Evolutionary conservation across 2,329 filamentous ascomycete genomes (phyloP), one percentile per base, ranked within the genome.

Genomic region (Apiospora pterosperma): DNA sequence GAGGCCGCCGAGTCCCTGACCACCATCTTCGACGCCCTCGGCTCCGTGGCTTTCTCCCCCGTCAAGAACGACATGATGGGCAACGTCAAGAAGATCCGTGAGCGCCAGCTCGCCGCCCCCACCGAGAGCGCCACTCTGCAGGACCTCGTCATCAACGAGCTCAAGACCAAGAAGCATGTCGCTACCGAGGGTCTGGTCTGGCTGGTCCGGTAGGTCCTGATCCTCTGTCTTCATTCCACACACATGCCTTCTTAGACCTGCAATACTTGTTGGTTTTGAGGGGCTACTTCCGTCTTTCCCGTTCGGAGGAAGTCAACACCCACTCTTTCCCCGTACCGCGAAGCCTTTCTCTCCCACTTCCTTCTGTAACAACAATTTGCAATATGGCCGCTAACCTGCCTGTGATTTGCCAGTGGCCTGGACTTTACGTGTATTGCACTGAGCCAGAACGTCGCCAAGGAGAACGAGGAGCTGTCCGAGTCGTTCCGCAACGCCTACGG

Each of bases 81-180:
- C 77, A 99, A 99, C 81, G 87, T 98, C 81, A 94, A 96, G 93
- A 98, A 99, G 91, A 85, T 98, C 78, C 89, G 92, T 69, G 89
- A 94, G 62, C 89, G 94, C 71, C 90, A 95, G 76, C 84, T 90
- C 63, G 92, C 90, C 64, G 88, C 92, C 64, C 93, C 94, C 36
- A 83, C 83, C 63, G 90, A 94, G 69, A 96, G 92, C n/a, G 84
- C 86, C 73, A 97, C 89, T 64, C 83, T 99, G 64, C 96, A 99
- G 81, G 87, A 90, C 59, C 91, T 98, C 60, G 90, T 92, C 72
- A 78, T 88, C 69, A 96, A 94, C 77, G 96, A 99, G 83, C 83
- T 97, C 76, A 94, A 93, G 83, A 85, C 88, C 67, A 95, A 94
- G 84, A 94, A 96, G 80, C 92, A 97, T 82, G 86, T 82, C 64